phyloP scores from a whole-genome alignment of 345 rosid species.

The Noccaea bulbosa region DNA sequence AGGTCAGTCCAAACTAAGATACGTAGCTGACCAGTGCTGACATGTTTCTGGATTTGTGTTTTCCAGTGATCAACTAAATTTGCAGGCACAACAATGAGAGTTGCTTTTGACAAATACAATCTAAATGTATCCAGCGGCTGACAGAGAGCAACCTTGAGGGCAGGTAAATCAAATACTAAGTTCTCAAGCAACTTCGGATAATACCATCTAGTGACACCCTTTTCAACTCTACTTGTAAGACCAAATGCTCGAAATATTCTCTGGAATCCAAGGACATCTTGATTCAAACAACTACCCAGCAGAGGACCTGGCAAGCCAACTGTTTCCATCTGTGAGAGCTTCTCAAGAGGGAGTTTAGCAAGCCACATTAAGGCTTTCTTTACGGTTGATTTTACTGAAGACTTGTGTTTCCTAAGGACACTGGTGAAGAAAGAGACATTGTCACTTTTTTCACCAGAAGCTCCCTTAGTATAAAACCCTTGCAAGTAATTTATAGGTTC shows the following conservation, averaged over 20 bases:
- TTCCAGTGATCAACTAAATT: constrained; percentile 94
- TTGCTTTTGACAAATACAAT: constrained; percentile 87
- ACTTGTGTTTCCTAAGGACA: constrained; percentile 71
- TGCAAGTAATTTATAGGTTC: constrained; percentile 65
- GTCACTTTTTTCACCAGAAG: constrained; percentile 58
- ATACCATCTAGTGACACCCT: constrained; percentile 71
- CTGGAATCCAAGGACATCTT: constrained; percentile 52
- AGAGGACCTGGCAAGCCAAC: constrained; percentile 73
- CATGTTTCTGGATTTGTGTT: constrained; percentile 85
- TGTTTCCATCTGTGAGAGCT: constrained; percentile 84
- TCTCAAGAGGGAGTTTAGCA: constrained; percentile 64
- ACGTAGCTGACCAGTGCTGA: constrained; percentile 72
- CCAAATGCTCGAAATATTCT: constrained; percentile 87
- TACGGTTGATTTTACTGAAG: constrained; percentile 53
- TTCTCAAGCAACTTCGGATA: constrained; percentile 71
- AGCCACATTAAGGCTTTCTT: constrained; percentile 85
- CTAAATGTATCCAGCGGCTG: constrained; percentile 78
- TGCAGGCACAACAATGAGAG: constrained; percentile 88
- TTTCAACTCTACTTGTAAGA: constrained; percentile 64
- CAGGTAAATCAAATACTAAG: constrained; percentile 85
- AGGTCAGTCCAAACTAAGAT: constrained; percentile 75
- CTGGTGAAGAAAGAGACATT: constrained; percentile 75
- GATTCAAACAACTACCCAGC: constrained; percentile 23
- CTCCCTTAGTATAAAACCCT: constrained; percentile 76
- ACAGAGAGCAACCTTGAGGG: constrained; percentile 75